Conservation (phyloP, 2,329 filamentous ascomycete genomes). For the Aspergillus thermomutatus region DNA sequence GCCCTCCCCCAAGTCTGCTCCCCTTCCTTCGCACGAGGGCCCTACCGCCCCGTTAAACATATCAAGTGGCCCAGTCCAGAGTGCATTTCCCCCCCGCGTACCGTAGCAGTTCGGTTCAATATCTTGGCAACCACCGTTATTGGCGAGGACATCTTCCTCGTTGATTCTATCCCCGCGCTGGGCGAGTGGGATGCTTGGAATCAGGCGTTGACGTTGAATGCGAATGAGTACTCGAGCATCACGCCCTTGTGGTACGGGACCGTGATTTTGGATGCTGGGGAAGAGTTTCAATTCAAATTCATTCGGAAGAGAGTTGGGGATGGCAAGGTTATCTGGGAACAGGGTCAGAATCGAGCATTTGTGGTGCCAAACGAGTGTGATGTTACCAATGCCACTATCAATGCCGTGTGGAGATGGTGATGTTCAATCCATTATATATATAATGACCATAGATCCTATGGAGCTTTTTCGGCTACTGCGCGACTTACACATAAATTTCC, state of each 20-base stretch:
- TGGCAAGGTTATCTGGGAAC: constrained; percentile 60
- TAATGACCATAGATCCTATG: background rate
- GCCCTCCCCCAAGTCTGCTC: constrained; percentile 15
- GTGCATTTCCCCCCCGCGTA: constrained; percentile 22
- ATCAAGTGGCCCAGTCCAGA: constrained; percentile 18
- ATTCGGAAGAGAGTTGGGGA: constrained; percentile 52
- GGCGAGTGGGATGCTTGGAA: constrained; percentile 57
- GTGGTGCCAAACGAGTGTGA: constrained; percentile 35
- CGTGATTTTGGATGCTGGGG: constrained; percentile 53
- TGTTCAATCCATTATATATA: background rate
- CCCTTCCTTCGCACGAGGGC: constrained; percentile 22
- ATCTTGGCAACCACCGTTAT: constrained; percentile 53
- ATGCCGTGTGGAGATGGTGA: constrained; percentile 35
- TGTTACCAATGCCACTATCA: constrained; percentile 27
- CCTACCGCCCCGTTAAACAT: constrained; percentile 23
- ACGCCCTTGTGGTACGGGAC: constrained; percentile 61
- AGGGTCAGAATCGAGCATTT: constrained; percentile 46
- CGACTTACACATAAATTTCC: background rate
- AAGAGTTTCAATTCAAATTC: constrained; percentile 64
- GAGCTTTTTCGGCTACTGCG: background rate
- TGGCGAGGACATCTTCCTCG: constrained; percentile 64
- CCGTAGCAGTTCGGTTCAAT: constrained; percentile 61
- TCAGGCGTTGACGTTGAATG: constrained; percentile 54
- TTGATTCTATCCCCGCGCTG: constrained; percentile 56
- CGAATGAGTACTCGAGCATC: constrained; percentile 54